A percentile compares a stretch with the other conserved stretches of the same genome.
Conservation (phyloP, 2,329 filamentous ascomycete genomes). For the Xylaria sp. region DNA sequence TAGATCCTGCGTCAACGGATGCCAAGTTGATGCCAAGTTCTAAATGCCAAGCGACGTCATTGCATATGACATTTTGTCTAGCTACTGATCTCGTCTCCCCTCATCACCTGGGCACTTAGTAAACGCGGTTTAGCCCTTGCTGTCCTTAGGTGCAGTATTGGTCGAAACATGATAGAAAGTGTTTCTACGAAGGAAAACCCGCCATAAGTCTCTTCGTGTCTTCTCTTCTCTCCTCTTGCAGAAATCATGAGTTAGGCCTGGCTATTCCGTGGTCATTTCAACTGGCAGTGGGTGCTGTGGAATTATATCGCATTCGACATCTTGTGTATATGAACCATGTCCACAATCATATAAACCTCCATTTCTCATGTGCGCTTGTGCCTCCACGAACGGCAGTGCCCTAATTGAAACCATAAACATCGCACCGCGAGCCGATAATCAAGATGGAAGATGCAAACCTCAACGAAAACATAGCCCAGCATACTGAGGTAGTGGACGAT, state of each 20-base stretch:
- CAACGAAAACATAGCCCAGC: conserved; percentile 51
- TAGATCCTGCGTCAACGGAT: background rate
- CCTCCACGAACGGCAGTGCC: background rate
- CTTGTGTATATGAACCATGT: background rate
- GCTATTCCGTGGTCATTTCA: background rate
- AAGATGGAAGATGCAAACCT: conserved; percentile 57
- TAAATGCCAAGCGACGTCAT: conserved; percentile 44
- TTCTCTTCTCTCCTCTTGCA: background rate
- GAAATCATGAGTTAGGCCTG: background rate
- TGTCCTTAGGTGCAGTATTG: background rate
- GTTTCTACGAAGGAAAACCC: background rate
- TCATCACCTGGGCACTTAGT: background rate
- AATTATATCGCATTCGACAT: background rate
- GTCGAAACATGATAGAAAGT: background rate
- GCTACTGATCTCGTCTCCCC: conserved; percentile 1
- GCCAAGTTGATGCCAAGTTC: background rate
- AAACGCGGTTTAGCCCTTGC: background rate
- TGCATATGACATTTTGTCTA: background rate
- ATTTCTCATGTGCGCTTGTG: background rate
- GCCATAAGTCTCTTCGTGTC: background rate
- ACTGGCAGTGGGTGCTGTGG: background rate
- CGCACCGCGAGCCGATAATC: conserved; percentile 4
- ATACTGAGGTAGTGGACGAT: conserved; percentile 45
- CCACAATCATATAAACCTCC: background rate
- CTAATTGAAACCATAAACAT: background rate